Evolutionary conservation across 2,329 filamentous ascomycete species (phyloP).

Genomic region (Canariomyces notabilis): DNA sequence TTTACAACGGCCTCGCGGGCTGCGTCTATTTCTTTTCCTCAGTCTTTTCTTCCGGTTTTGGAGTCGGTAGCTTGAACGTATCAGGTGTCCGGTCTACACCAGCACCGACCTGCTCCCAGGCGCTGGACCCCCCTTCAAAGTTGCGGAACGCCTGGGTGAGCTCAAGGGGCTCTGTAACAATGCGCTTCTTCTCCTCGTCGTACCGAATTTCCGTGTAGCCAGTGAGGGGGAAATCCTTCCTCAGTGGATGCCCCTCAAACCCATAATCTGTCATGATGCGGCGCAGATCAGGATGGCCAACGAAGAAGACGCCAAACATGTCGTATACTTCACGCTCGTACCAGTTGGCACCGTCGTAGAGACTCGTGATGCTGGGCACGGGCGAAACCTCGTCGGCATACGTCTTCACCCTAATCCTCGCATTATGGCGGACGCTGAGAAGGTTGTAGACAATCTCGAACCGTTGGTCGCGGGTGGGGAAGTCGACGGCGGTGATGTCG

Average conservation of each 20-base stretch:
- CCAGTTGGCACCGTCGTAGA: slow-evolving; percentile 97
- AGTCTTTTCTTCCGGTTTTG: slow-evolving; percentile 89
- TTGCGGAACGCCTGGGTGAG: slow-evolving; percentile 98
- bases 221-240: slow-evolving; percentile 97
- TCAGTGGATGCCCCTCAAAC: slow-evolving; percentile 93
- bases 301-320: slow-evolving; percentile 95
- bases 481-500: slow-evolving; percentile 92
- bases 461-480: slow-evolving; percentile 87
- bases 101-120: slow-evolving; percentile 60
- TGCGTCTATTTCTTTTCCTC: slow-evolving; percentile 80
- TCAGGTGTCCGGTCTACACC: slow-evolving; percentile 78
- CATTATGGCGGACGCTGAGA: slow-evolving; percentile 92
- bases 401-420: slow-evolving; percentile 95
- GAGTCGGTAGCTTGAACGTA: slow-evolving; percentile 87
- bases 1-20: slow-evolving; percentile 16
- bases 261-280: slow-evolving; percentile 99
- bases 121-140: slow-evolving; percentile 82
- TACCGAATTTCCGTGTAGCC: slow-evolving; percentile 98
- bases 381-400: slow-evolving; percentile 95
- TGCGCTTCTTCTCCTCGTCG: slow-evolving; percentile 99
- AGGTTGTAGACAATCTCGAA: slow-evolving; percentile 99
- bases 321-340: slow-evolving; percentile 98
- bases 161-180: slow-evolving; percentile 95
- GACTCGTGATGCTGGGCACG: slow-evolving; percentile 76
- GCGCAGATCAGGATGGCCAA: slow-evolving; percentile 88